Conservation (phyloP, 257 asterid genomes). For the Eustoma russellianum region DNA sequence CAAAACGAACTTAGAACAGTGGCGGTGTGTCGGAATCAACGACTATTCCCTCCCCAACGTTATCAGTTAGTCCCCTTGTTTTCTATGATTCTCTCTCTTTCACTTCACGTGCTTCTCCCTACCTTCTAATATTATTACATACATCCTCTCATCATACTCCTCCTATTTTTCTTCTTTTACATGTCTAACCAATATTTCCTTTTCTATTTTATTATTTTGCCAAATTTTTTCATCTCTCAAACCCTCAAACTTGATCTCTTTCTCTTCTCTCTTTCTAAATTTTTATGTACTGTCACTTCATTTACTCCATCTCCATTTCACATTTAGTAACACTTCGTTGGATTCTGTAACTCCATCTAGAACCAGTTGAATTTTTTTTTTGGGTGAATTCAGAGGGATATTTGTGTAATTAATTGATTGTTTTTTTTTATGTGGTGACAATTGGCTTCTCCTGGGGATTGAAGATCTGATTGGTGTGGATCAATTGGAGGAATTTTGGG, state of each 20-base stretch:
- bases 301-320: slow-evolving; percentile 3
- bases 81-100: slow-evolving; percentile 11
- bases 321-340: slow-evolving; percentile 5
- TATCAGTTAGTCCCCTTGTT: slow-evolving; percentile 32
- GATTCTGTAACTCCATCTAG: neutral
- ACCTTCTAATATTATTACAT: slow-evolving; percentile 8
- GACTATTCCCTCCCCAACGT: slow-evolving; percentile 10
- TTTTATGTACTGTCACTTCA: slow-evolving; percentile 3
- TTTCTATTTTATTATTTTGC: slow-evolving; percentile 2
- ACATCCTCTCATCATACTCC: too few species aligned
- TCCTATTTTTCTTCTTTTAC: neutral
- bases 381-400: neutral
- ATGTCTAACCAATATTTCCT: slow-evolving; percentile 1
- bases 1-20: neutral
- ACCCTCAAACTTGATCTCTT: slow-evolving; percentile 22
- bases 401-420: neutral
- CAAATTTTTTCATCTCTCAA: slow-evolving; percentile 9
- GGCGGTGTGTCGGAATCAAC: slow-evolving; percentile 3
- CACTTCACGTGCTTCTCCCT: slow-evolving; percentile 19
- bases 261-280: neutral
- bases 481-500: slow-evolving; percentile 24
- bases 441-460: slow-evolving; percentile 15
- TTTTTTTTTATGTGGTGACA: too few species aligned
- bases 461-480: slow-evolving; percentile 34
- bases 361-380: slow-evolving; percentile 10